Evolutionary conservation across 1,284 basidiomycete species (phyloP), one percentile per base, ranked within the genome.

Genomic region (Sporisorium scitamineum): DNA sequence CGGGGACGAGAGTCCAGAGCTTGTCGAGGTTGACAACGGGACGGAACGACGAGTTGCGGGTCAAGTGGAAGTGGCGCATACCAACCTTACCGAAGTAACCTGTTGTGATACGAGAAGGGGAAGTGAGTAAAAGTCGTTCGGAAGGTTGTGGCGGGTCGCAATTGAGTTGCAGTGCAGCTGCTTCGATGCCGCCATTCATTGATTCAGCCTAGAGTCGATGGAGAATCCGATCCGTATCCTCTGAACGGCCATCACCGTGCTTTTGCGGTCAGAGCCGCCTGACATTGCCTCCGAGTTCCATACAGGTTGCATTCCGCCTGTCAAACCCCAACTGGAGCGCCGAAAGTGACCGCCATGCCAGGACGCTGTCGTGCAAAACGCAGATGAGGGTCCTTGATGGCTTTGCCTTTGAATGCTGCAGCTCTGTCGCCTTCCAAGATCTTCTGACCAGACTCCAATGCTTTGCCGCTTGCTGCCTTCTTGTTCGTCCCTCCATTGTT

Each of bases 11-110:
- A 9, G 84, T 83, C 84, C 84, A 85, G 62, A 85, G 78, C 80
- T 84, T 85, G 80, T 85, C 84, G 20, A 84, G 76, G 90, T 99
- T 99, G 91, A 99, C 93, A 85, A 92, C 93, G 34, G 95, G 95
- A 80, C 92, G 90, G 94, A 93, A 95, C 88, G 91, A 89, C 83
- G 90, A 88, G 89, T 97, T 97, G 88, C 92, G 91, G 70, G 94
- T 95, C 78, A 94, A 88, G 88, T 99, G 96, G 94, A 92, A 99
- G 88, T 93, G 92, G 85, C 96, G 91, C 95, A 98, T 98, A 94
- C 87, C 87, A 70, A 87, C 87, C 89, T 97, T 97, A 89, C 94
- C 94, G 87, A 96, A 97, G 93, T 97, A 97, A 93, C 94, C 95
- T 79, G 71, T 76, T 80, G 44, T 27, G 48, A 18, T 26, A n/a